Percentiles rank a stretch among this genome's conserved stretches.
These are phyloP conservation scores for Rhinocladiella mackenziei DNA, from an alignment of 2,329 filamentous ascomycete genomes.

Conservation along the genomic window DNA sequence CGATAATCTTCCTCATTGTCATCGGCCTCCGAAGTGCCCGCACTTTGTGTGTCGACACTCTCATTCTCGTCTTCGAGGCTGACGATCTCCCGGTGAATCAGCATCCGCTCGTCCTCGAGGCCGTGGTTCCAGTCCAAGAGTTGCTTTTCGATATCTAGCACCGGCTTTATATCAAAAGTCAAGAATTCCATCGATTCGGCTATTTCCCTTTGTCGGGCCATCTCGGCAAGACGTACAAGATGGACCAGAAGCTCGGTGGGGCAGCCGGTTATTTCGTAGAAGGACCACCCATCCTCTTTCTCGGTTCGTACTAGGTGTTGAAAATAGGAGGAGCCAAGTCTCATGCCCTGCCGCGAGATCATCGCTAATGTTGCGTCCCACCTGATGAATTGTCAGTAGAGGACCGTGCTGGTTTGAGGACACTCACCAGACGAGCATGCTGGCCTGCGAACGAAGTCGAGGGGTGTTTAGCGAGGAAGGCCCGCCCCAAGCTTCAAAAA, in stretches of 20 bases:
- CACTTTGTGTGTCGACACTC: neutral
- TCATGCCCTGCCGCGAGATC: neutral
- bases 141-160: slow-evolving; percentile 4
- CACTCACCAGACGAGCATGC: slow-evolving; percentile 5
- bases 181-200: neutral
- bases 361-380: neutral
- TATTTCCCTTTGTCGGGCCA: neutral
- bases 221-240: slow-evolving; percentile 9
- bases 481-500: slow-evolving; percentile 10
- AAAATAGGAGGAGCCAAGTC: neutral
- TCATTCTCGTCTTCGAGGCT: neutral
- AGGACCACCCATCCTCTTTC: slow-evolving; percentile 1
- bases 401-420: neutral
- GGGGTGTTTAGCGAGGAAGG: slow-evolving; percentile 10
- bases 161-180: neutral
- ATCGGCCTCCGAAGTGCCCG: neutral
- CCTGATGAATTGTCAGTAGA: neutral
- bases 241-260: slow-evolving; percentile 14
- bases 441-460: slow-evolving; percentile 2
- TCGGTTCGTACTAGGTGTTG: neutral
- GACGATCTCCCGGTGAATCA: neutral
- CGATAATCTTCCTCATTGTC: neutral
- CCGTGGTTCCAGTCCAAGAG: neutral
- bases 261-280: slow-evolving; percentile 18
- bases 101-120: neutral